Conservation (phyloP, 2,329 filamentous ascomycete genomes). For the Aureobasidium sp. region DNA sequence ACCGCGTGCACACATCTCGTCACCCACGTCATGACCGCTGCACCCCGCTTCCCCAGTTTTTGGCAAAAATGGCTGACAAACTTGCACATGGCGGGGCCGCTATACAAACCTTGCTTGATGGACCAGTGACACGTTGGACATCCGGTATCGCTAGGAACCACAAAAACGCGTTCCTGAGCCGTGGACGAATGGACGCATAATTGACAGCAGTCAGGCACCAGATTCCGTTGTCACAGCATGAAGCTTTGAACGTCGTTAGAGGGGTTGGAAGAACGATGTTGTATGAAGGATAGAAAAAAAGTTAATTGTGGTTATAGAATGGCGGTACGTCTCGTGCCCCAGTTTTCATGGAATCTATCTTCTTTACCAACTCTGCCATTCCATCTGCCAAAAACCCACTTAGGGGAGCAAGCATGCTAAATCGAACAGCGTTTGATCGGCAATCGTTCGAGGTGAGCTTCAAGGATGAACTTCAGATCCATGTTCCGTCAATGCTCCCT, state of each 20-base stretch:
- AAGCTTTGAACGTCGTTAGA: background rate
- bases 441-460: background rate
- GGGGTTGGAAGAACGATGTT: background rate
- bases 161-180: background rate
- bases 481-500: background rate
- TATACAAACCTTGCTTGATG: conserved; percentile 1
- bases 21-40: background rate
- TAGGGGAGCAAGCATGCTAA: background rate
- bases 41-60: conserved; percentile 7
- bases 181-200: background rate
- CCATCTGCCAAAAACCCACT: background rate
- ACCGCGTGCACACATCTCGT: background rate
- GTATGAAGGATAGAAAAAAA: background rate
- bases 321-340: background rate
- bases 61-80: background rate
- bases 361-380: background rate
- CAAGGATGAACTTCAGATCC: background rate
- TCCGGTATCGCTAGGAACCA: background rate
- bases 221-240: background rate
- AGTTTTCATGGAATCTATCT: background rate
- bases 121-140: background rate
- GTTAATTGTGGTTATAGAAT: background rate
- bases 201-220: background rate
- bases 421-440: background rate
- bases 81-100: background rate